These are phyloP conservation scores for Nannochloropsis salina DNA, from an alignment of 108 stramenopile genomes.

Conservation along the genomic window DNA sequence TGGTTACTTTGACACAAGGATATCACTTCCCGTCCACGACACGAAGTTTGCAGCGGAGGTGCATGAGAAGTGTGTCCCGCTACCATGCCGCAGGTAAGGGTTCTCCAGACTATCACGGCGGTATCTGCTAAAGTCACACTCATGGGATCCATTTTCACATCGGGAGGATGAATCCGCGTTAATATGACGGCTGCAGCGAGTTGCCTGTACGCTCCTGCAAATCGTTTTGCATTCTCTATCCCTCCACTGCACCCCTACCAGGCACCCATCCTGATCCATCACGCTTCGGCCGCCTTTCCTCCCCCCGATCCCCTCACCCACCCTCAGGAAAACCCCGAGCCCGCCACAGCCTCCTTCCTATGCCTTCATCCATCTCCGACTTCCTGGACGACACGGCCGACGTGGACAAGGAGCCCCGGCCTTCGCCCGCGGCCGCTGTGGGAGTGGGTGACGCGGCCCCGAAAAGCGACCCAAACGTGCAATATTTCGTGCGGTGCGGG, in stretches of 20 bases:
- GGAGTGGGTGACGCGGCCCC: background rate
- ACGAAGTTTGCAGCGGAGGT: background rate
- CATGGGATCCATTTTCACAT: too few relatives aligned
- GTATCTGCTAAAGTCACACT: too few relatives aligned
- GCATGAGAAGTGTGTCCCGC: background rate
- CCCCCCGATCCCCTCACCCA: background rate
- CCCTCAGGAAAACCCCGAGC: background rate
- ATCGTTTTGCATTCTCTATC: too few relatives aligned
- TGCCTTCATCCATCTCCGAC: background rate
- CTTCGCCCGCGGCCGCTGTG: too few relatives aligned
- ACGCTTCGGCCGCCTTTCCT: background rate
- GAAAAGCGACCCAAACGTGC: background rate
- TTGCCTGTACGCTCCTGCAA: too few relatives aligned
- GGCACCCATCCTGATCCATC: too few relatives aligned
- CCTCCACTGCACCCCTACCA: too few relatives aligned
- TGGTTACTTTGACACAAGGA: background rate
- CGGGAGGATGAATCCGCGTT: too few relatives aligned
- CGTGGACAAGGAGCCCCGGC: background rate
- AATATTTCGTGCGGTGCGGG: constrained; percentile 4
- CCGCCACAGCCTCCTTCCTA: background rate
- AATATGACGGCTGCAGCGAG: too few relatives aligned
- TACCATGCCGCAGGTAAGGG: too few relatives aligned
- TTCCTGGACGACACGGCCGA: background rate
- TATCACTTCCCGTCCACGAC: background rate
- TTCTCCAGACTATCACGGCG: too few relatives aligned